Conservation (phyloP, 441 rosid species). For the Pelargonium myrrhifolium region DNA sequence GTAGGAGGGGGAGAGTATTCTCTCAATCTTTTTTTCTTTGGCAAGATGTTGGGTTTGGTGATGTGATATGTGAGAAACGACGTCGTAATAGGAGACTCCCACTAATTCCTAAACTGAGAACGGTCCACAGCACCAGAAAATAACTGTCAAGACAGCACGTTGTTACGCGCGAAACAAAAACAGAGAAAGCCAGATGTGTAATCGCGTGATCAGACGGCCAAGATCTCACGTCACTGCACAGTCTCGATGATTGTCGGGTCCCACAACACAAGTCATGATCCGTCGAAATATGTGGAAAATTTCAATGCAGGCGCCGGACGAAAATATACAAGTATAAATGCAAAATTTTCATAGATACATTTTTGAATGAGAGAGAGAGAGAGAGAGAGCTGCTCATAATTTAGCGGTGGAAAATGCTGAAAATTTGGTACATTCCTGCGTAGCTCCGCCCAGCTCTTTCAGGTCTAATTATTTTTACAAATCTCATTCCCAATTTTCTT, state of each 20-base stretch:
- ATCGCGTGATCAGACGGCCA: background rate
- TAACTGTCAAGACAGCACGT: too few species aligned
- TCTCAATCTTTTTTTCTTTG: too few species aligned
- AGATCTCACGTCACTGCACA: background rate
- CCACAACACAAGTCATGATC: background rate
- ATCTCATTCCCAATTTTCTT: too few species aligned
- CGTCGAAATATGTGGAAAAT: background rate
- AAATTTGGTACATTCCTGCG: constrained; percentile 4
- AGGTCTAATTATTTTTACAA: background rate
- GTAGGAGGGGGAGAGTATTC: too few species aligned
- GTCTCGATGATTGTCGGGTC: background rate
- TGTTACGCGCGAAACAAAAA: background rate
- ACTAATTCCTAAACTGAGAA: too few species aligned
- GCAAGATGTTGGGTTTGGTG: too few species aligned
- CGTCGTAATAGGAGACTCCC: too few species aligned
- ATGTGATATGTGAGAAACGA: too few species aligned
- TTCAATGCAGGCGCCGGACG: background rate
- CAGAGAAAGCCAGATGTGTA: background rate
- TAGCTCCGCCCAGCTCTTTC: background rate
- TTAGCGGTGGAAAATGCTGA: constrained; percentile 10
- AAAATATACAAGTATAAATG: background rate
- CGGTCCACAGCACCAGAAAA: too few species aligned
- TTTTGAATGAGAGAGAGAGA: background rate
- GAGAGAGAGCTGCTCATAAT: constrained; percentile 2
- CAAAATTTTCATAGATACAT: background rate